Base-by-base conservation (phyloP, 345 rosid species). In the Melaleuca quinquenervia region DNA sequence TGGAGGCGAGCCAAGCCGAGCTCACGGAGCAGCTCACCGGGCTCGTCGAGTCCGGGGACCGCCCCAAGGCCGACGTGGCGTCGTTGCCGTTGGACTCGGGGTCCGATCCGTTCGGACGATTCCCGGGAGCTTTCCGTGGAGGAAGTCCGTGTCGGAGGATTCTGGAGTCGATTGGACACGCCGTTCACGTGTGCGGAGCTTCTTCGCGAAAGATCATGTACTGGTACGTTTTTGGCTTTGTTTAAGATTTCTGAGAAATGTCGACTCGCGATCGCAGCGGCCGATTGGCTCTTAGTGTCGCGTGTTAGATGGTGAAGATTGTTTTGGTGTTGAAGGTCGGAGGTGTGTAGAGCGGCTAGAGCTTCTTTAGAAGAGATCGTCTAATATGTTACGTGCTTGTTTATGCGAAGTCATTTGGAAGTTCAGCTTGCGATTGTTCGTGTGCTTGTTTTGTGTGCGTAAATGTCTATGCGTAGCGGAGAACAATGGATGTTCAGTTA, bases 131-230 rank as follows among this genome's bases (percentile, higher is more conserved):
- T 83, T 94, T 91, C 89, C 75, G 60, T 2, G 74, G 88, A 2
- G 93, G 93, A 54, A 89, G 88, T 84, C 97, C 95, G 29, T 93
- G 92, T 62, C 91, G 91, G 93, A 90, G 92, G 7, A 89, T 94
- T 56, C 88, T 96, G 91, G 98, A 96, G 82, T 93, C 94, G 22
- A 88, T 96, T 84, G 98, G 98, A 5, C 95, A 92, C 24, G 98
- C 99, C 32, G 90, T 95, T 89, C 91, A 93, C 50, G 96, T 96
- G 0, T 91, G 93, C 82, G 83, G 89, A 11, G 91, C 93, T 84
- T 87, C 91, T 6, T 86, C 95, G 24, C 94, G 93, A 58, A 93
- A 91, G 55, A 94, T 96, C 83, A 85, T 90, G 6, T 96, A 89
- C 85, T 96, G 99, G 99, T 95, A 84, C 36, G 84, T 84, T 85